phyloP scores from a whole-genome alignment of 768 basidiomycete genomes.

The Serpula lacrymans region DNA sequence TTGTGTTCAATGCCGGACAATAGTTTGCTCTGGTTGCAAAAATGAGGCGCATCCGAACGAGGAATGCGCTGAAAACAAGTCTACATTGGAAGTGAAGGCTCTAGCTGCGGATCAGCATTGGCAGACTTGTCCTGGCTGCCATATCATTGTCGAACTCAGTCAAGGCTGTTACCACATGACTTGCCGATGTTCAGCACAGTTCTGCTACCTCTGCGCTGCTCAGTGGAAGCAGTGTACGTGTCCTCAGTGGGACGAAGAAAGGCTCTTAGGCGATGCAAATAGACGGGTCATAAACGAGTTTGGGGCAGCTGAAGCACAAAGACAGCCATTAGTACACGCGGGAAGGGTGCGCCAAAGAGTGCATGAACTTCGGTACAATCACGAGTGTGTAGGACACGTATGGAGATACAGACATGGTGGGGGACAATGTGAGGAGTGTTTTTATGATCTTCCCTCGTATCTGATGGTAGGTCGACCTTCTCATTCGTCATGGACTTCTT shows the following conservation, averaged over 20 bases:
- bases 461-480: slow-evolving; percentile 40
- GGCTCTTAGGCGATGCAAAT: slow-evolving; percentile 26
- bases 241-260: slow-evolving; percentile 59
- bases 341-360: slow-evolving; percentile 20
- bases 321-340: slow-evolving; percentile 14
- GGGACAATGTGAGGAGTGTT: slow-evolving; percentile 47
- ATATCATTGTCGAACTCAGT: slow-evolving; percentile 51
- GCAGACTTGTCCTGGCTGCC: slow-evolving; percentile 65
- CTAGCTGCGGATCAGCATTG: slow-evolving; percentile 46
- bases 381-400: slow-evolving; percentile 45
- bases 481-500: too few relatives aligned
- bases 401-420: slow-evolving; percentile 46
- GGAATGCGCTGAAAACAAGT: slow-evolving; percentile 41
- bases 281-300: slow-evolving; percentile 23
- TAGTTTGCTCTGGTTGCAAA: slow-evolving; percentile 50
- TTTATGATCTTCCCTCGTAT: slow-evolving; percentile 33
- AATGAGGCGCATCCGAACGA: slow-evolving; percentile 37
- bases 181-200: slow-evolving; percentile 46
- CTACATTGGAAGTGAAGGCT: slow-evolving; percentile 38
- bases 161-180: slow-evolving; percentile 66
- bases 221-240: slow-evolving; percentile 63
- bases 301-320: slow-evolving; percentile 8
- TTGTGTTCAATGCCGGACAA: slow-evolving; percentile 39
- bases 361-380: slow-evolving; percentile 42
- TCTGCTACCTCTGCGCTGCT: slow-evolving; percentile 63